phyloP scores from a whole-genome alignment of 306 rosid species.

The Ormosia emarginata region DNA sequence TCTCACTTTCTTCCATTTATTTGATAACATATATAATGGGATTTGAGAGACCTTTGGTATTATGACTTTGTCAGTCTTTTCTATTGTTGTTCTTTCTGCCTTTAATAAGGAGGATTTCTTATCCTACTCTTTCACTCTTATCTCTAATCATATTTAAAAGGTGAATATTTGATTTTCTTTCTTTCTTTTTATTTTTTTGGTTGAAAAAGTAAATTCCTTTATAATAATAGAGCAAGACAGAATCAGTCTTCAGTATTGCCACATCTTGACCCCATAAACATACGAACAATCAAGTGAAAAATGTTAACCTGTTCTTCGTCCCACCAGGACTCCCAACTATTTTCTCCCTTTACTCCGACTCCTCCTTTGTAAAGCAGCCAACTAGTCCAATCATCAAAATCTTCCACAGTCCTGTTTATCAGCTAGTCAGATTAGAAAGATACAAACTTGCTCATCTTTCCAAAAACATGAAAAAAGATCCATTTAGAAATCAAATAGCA shows the following conservation, averaged over 20 bases:
- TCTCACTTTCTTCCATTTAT: no score
- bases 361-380: conserved; percentile 99
- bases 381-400: conserved; percentile 97
- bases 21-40: no score
- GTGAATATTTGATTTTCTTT: not conserved
- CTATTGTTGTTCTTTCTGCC: not conserved
- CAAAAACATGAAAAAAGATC: not conserved
- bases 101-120: not conserved
- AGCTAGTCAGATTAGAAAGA: conserved; percentile 17
- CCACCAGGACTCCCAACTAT: conserved; percentile 99
- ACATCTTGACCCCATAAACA: not conserved
- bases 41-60: not conserved
- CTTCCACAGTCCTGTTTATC: conserved; percentile 88
- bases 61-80: not conserved
- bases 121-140: not conserved
- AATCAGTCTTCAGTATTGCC: not conserved
- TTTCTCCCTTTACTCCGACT: conserved; percentile 91
- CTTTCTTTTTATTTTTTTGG: not conserved
- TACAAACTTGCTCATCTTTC: not conserved
- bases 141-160: not conserved
- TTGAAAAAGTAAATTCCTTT: not conserved
- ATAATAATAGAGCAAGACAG: not conserved
- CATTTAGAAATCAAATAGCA: not conserved
- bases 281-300: conserved; percentile 7
- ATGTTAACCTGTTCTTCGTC: conserved; percentile 87